Conservation (phyloP, 1,139 yeast genomes). For the Zygoascus sp. region DNA sequence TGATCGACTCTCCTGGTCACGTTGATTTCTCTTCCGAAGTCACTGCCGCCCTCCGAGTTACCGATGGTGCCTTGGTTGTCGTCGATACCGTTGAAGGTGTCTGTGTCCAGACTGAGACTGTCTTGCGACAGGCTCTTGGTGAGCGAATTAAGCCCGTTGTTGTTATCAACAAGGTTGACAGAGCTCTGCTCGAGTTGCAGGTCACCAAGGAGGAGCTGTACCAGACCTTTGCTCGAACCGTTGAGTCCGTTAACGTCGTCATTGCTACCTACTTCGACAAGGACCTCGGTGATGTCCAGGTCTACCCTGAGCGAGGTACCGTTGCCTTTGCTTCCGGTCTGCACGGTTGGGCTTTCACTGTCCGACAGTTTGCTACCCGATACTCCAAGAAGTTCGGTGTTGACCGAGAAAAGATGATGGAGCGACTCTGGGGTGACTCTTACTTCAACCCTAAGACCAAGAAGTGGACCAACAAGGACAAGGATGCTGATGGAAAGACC, state of each 20-base stretch:
- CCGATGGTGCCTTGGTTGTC: conserved; percentile 99
- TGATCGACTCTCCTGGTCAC: conserved; percentile 99
- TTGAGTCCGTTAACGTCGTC: conserved; percentile 98
- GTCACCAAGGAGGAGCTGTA: conserved; percentile 98
- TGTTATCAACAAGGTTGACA: conserved; percentile 97
- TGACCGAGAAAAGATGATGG: conserved; percentile 96
- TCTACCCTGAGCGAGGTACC: conserved; percentile 98
- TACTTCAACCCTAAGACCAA: conserved; percentile 99
- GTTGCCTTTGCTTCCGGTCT: conserved; percentile 99
- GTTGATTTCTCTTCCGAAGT: conserved; percentile 99
- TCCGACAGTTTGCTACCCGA: conserved; percentile 97
- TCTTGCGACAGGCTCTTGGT: conserved; percentile 97
- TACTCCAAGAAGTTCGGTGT: conserved; percentile 99
- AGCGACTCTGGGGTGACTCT: conserved; percentile 99
- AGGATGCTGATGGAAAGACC: conserved; percentile 91
- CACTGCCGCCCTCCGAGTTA: conserved; percentile 99
- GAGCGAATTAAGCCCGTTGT: conserved; percentile 99
- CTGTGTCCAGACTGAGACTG: conserved; percentile 99
- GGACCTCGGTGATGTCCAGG: conserved; percentile 93
- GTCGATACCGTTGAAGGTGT: conserved; percentile 99
- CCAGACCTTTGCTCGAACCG: conserved; percentile 98
- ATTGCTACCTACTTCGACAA: conserved; percentile 93
- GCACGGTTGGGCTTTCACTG: conserved; percentile 99
- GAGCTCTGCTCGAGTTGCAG: conserved; percentile 98
- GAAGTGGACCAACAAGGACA: conserved; percentile 97